These are phyloP conservation scores for Penicillium sp. DNA, from an alignment of 2,329 filamentous ascomycete species.

Conservation along the genomic window DNA sequence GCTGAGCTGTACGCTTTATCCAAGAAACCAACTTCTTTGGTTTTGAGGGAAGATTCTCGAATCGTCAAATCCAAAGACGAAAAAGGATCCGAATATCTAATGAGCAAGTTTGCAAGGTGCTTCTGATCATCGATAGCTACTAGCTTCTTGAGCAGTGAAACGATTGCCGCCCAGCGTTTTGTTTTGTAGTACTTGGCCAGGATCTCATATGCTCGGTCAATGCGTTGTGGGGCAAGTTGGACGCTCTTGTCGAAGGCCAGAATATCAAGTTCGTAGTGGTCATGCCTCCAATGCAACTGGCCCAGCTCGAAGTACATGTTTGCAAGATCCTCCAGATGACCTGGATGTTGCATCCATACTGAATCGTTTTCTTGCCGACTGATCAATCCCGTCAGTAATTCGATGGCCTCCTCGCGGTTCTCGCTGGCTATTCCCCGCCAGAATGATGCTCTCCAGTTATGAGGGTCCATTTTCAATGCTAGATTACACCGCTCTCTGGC, in stretches of 20 bases:
- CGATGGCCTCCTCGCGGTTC: conserved; percentile 12
- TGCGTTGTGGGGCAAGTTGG: background rate
- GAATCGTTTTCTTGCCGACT: conserved; percentile 3
- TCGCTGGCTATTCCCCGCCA: too few relatives aligned
- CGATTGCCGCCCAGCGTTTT: background rate
- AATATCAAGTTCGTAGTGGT: background rate
- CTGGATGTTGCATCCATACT: conserved; percentile 13
- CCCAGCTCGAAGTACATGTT: conserved; percentile 16
- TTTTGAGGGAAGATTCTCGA: background rate
- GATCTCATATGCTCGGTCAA: background rate
- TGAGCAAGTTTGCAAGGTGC: background rate
- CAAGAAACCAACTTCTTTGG: background rate
- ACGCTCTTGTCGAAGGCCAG: background rate
- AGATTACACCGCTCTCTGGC: conserved; percentile 20
- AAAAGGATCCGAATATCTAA: background rate
- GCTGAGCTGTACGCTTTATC: background rate
- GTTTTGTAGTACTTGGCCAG: background rate
- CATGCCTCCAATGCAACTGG: conserved; percentile 6
- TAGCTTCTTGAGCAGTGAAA: background rate
- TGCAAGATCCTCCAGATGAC: background rate
- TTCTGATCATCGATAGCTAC: background rate
- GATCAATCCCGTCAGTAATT: background rate
- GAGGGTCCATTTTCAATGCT: conserved; percentile 21
- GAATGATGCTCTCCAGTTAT: conserved; percentile 31
- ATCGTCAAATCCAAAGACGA: background rate